Conservation (phyloP, 169 alveolate genomes). For the Plasmodium inui region DNA sequence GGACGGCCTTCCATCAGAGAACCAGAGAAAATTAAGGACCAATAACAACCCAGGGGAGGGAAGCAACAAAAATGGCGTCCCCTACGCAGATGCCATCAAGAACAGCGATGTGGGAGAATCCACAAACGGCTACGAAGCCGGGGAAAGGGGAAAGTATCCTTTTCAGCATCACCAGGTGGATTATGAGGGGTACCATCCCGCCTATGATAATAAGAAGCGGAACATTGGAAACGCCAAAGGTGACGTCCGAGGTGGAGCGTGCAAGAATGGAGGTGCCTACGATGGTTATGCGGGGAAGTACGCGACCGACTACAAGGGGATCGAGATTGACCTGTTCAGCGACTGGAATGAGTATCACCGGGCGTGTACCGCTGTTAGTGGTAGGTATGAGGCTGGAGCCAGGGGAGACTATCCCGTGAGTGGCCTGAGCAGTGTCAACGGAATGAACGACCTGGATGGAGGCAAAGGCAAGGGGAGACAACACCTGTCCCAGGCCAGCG, state of each 20-base stretch:
- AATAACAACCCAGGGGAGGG: not conserved
- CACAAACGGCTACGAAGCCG: not conserved
- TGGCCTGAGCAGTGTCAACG: not conserved
- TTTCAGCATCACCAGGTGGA: not conserved
- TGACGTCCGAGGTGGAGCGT: not conserved
- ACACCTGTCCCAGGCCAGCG: not conserved
- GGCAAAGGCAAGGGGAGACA: not conserved
- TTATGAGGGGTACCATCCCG: not conserved
- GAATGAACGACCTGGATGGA: not conserved
- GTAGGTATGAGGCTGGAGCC: not conserved
- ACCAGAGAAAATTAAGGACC: not conserved
- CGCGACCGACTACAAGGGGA: not conserved
- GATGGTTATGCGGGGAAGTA: not conserved
- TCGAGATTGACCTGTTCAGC: not conserved
- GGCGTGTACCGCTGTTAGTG: not conserved
- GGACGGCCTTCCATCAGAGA: not conserved
- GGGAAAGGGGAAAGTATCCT: not conserved
- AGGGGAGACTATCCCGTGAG: not conserved
- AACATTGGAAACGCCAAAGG: not conserved
- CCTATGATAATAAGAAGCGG: constrained; percentile 1
- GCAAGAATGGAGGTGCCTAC: constrained; percentile 4
- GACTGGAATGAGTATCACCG: not conserved
- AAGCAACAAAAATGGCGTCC: not conserved
- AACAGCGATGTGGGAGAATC: not conserved
- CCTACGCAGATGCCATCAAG: not conserved